phyloP scores from a whole-genome alignment of 2,329 filamentous ascomycete species.

The Cytospora leucostoma region DNA sequence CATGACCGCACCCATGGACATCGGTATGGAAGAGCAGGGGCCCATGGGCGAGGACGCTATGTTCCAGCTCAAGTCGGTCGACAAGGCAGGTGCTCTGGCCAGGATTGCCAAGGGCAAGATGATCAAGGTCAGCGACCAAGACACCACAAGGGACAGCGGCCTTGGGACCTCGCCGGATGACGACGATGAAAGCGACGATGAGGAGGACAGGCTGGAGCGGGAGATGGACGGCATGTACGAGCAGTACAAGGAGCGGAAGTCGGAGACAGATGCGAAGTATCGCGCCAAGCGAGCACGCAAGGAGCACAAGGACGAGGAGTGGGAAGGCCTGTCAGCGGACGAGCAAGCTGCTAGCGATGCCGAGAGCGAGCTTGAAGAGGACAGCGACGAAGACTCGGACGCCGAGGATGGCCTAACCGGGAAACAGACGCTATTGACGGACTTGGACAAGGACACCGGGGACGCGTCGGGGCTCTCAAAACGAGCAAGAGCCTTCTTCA shows the following conservation, averaged over 20 bases:
- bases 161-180: slow-evolving; percentile 55
- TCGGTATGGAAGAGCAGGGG: slow-evolving; percentile 84
- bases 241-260: slow-evolving; percentile 76
- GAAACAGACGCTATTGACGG: slow-evolving; percentile 59
- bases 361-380: slow-evolving; percentile 58
- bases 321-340: slow-evolving; percentile 80
- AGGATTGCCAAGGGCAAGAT: slow-evolving; percentile 78
- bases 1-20: slow-evolving; percentile 95
- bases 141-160: slow-evolving; percentile 59
- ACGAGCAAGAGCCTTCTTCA: slow-evolving; percentile 85
- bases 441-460: slow-evolving; percentile 57
- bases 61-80: slow-evolving; percentile 81
- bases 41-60: slow-evolving; percentile 79
- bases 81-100: slow-evolving; percentile 67
- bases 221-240: slow-evolving; percentile 89
- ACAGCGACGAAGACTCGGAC: slow-evolving; percentile 64
- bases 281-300: slow-evolving; percentile 86
- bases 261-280: slow-evolving; percentile 81
- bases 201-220: slow-evolving; percentile 78
- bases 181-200: slow-evolving; percentile 70
- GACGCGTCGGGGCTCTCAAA: slow-evolving; percentile 70
- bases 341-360: slow-evolving; percentile 61
- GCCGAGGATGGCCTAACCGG: slow-evolving; percentile 51
- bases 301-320: slow-evolving; percentile 82
- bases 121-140: slow-evolving; percentile 62